Percentiles rank a stretch among this genome's conserved stretches.
phyloP scores from a whole-genome alignment of 345 rosid genomes.

The Eucalyptus guilfoylei region DNA sequence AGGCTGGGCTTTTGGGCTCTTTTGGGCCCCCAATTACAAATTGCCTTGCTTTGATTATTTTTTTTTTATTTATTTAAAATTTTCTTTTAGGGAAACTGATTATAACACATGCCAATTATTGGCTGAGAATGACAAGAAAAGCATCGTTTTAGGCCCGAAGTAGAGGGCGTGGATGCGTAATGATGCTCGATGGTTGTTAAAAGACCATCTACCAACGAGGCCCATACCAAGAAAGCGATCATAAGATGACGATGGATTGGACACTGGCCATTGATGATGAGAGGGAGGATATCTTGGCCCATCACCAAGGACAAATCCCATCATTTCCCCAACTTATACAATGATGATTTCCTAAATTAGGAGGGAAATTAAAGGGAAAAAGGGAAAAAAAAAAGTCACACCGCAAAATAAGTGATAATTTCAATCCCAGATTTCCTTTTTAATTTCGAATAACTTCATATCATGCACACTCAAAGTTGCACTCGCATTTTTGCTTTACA shows the following conservation, averaged over 20 bases:
- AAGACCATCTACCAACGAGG: background rate
- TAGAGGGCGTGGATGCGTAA: background rate
- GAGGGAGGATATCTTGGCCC: background rate
- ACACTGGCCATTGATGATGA: background rate
- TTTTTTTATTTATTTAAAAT: rapidly evolving
- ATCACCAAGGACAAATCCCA: background rate
- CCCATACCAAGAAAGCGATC: background rate
- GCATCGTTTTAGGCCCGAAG: background rate
- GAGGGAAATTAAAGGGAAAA: background rate
- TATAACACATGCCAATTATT: background rate
- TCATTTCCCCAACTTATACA: background rate
- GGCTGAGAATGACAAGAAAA: background rate
- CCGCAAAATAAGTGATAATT: background rate
- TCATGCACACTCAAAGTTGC: background rate
- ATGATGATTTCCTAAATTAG: background rate
- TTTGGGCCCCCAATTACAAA: background rate
- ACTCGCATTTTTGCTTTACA: background rate
- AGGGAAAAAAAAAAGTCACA: background rate
- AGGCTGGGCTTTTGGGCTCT: background rate
- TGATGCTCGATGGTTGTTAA: background rate
- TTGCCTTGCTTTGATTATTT: background rate
- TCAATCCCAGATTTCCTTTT: background rate
- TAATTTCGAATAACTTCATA: background rate
- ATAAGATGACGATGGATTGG: background rate
- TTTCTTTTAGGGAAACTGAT: background rate